Conservation (phyloP, 805 yeast species). For the Diddensiella santjacobensis region DNA sequence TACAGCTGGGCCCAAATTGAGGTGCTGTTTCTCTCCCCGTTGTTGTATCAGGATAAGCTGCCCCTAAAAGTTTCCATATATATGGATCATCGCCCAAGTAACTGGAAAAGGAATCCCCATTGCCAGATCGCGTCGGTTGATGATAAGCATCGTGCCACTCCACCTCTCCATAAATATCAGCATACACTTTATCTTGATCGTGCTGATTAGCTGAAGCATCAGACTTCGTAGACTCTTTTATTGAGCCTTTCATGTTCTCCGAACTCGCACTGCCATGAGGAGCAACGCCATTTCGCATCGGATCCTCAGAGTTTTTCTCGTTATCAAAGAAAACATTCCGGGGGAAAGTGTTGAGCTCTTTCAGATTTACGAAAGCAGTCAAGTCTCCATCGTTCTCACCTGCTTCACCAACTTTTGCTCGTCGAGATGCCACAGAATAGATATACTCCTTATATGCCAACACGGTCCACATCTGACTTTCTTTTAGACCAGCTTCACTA, state of each 20-base stretch:
- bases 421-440: conserved; percentile 32
- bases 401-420: background rate
- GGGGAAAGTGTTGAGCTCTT: conserved; percentile 17
- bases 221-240: background rate
- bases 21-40: conserved; percentile 47
- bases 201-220: background rate
- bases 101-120: conserved; percentile 39
- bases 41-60: conserved; percentile 52
- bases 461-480: conserved; percentile 78
- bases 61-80: conserved; percentile 52
- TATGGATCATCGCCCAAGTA: conserved; percentile 67
- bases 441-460: conserved; percentile 67
- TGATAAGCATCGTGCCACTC: conserved; percentile 8
- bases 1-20: conserved; percentile 58
- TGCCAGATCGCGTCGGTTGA: conserved; percentile 5
- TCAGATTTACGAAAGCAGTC: conserved; percentile 9
- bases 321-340: conserved; percentile 21
- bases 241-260: background rate
- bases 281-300: background rate
- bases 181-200: conserved; percentile 4
- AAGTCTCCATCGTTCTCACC: background rate
- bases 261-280: background rate
- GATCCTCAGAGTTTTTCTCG: background rate
- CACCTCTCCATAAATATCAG: conserved; percentile 23
- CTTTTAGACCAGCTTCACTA: conserved; percentile 67